Evolutionary conservation across 495 filamentous ascomycete species (phyloP), one percentile per base, ranked within the genome.

Genomic region (Penicillium bovifimosum): DNA sequence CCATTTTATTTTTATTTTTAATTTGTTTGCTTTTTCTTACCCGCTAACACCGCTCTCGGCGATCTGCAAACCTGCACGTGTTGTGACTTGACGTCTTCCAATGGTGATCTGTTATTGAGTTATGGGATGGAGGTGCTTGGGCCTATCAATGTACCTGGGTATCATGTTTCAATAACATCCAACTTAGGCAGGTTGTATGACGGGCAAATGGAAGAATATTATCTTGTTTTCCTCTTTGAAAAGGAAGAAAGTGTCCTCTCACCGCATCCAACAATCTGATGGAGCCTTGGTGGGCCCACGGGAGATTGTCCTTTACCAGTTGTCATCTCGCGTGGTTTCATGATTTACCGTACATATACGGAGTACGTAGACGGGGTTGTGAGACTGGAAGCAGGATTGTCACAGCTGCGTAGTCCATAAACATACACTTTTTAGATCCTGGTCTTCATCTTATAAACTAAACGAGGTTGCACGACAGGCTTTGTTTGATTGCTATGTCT

Each of bases 11-110:
- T 52, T 27, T 35, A 9, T 24, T 42, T 41, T 48, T 52, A 29
- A 29, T 51, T 42, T 47, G 34, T 54, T 53, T 41, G 9, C 32
- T 54, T 47, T 35, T 47, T 42, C 28, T 55, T 24, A 24, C 29
- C 16, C 17, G 16, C 32, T 40, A 29, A 17, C 50, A 50, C 47
- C 42, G 26, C 41, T 44, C 29, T 50, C 34, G 31, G 47, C 54
- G 64, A 71, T 69, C 68, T 62, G 64, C 66, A 51, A 63, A 53
- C 54, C 43, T 39, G 54, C 64, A 69, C 65, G 62, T 65, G 65
- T 63, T 47, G 52, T 43, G 31, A 60, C 28, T 31, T 50, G 45
- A 50, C 54, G 34, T 26, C 38, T 36, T n/a, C n/a, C n/a, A n/a
- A n/a, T 44, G 41, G 9, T 45, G 35, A 32, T 40, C 34, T 46